These are phyloP conservation scores for Globisporangium paddicum DNA, from an alignment of 352 stramenopile species.

Conservation along the genomic window DNA sequence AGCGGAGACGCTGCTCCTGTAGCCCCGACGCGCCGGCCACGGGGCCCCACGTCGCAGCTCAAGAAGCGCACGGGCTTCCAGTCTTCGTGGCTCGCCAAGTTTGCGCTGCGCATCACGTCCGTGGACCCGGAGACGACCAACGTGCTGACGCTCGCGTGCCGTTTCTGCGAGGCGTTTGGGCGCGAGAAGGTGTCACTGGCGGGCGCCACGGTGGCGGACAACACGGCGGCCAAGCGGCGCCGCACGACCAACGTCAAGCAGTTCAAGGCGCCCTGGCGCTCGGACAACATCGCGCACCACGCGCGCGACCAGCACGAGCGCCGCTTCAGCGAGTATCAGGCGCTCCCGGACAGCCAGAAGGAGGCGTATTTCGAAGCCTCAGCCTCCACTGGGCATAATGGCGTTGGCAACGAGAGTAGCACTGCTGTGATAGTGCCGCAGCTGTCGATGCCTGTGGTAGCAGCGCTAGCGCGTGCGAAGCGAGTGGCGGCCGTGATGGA, in stretches of 20 bases:
- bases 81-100: slow-evolving; percentile 16
- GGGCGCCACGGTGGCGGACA: background rate
- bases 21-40: background rate
- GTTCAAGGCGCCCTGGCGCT: slow-evolving; percentile 17
- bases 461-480: background rate
- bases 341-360: slow-evolving; percentile 15
- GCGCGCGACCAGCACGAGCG: slow-evolving; percentile 11
- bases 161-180: slow-evolving; percentile 14
- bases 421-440: background rate
- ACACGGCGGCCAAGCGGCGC: slow-evolving; percentile 7
- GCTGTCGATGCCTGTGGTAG: background rate
- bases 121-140: slow-evolving; percentile 13
- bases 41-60: background rate
- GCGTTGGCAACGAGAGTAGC: background rate
- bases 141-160: slow-evolving; percentile 13
- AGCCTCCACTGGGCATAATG: too few species aligned
- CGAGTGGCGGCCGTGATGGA: background rate
- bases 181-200: slow-evolving; percentile 11
- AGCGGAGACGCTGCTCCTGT: background rate
- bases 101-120: slow-evolving; percentile 9
- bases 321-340: slow-evolving; percentile 12
- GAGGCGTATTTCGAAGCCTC: slow-evolving; percentile 9
- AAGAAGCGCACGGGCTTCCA: slow-evolving; percentile 16
- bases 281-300: slow-evolving; percentile 16
- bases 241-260: slow-evolving; percentile 13